Base-by-base conservation (phyloP, 805 yeast genomes). In the Metschnikowia santaceciliae region DNA sequence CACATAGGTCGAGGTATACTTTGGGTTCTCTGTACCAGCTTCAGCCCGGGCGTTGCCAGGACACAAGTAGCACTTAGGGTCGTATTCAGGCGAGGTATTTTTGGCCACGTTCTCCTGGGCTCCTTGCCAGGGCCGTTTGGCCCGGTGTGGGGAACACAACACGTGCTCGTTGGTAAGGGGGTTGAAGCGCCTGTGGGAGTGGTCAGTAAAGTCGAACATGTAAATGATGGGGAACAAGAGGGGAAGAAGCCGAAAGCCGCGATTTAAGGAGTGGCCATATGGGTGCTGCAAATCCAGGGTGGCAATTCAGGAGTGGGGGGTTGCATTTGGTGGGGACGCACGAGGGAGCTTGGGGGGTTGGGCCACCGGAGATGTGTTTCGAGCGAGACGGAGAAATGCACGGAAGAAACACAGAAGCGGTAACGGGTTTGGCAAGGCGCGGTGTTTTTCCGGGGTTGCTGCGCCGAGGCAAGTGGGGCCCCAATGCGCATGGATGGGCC, bases 111-210 rank as follows among this genome's bases (percentile, higher is more conserved):
- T 72, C 62, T 86, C 91, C 55, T 81, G 75, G 54, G 83, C 88
- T 35, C 91, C 91, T 64, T 82, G 86, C 91, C 91, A 86, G 19
- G 92, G 91, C 57, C 92, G 74, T 65, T 84, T 83, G 32, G 90
- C 81, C 51, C 91, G 72, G 61, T 86, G 92, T 5, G 92, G 91
- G 14, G 90, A 84, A 46, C 86, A 85, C 46, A 86, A 71, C 23
- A 86, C 82, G 81, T 84, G 83, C n/a, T 77, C 66, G 48, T 80
- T 79, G n/a, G 85, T 76, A 54, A 86, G 74, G 3, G 89, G 90
- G 59, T 86, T 86, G 66, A 72, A 81, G 46, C 92, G 75, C 56
- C 89, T 78, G 61, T 86, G 91, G 1, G 88, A 79, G 56, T 80
- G 78, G 58, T 80, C 81, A 39, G 78, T 70, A 51, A 77, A 77